These are phyloP conservation scores for Filobasidium wieringae DNA, from an alignment of 768 basidiomycete species.

Conservation along the genomic window DNA sequence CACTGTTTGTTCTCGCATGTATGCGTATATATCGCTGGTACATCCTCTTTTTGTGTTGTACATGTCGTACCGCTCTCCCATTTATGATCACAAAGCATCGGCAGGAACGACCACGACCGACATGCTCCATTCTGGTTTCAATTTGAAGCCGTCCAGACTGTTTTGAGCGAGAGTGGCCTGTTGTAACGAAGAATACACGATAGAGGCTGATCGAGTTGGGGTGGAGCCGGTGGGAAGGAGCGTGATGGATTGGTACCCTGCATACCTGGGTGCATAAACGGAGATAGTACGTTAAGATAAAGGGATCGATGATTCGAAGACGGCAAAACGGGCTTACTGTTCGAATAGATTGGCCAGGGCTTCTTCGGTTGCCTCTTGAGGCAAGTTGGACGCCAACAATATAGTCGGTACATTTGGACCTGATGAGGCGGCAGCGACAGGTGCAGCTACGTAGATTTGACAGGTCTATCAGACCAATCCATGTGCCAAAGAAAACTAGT, in stretches of 20 bases:
- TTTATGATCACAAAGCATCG: constrained; percentile 9
- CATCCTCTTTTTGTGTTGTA: too few species aligned
- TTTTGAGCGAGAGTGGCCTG: constrained; percentile 67
- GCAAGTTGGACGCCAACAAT: constrained; percentile 71
- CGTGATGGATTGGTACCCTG: constrained; percentile 63
- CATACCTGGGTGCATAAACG: constrained; percentile 60
- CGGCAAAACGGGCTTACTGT: constrained; percentile 51
- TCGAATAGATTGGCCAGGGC: constrained; percentile 80
- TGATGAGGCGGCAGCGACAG: too few species aligned
- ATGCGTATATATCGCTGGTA: too few species aligned
- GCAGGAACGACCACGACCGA: constrained; percentile 19
- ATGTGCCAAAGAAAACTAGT: too few species aligned
- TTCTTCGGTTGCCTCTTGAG: constrained; percentile 77
- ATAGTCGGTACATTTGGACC: constrained; percentile 32
- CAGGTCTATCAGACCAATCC: too few species aligned
- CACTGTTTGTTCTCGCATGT: too few species aligned
- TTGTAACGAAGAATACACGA: constrained; percentile 62
- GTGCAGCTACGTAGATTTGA: too few species aligned
- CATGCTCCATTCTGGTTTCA: constrained; percentile 47
- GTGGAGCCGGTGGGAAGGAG: constrained; percentile 46
- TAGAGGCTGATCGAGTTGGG: constrained; percentile 64
- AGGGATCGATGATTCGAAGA: too few species aligned
- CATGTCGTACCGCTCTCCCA: too few species aligned
- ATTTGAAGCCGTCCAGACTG: constrained; percentile 68
- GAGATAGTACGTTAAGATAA: too few species aligned